Percentiles rank a stretch among this genome's conserved stretches.
Evolutionary conservation across 169 alveolate species (phyloP).

Genomic region (Neospora caninum): DNA sequence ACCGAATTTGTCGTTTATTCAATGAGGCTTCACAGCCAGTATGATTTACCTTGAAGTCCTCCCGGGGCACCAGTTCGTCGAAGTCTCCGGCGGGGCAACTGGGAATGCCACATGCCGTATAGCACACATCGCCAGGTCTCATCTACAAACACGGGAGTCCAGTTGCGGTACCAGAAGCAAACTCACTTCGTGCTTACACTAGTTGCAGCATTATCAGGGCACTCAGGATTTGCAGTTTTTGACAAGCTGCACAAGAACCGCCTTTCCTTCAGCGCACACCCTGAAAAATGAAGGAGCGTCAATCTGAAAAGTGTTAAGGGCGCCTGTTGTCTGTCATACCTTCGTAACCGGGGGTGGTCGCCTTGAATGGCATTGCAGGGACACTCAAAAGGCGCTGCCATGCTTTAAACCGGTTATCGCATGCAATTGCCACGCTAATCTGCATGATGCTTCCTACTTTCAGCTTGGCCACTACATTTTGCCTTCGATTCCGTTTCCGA

Average conservation of each 20-base stretch:
- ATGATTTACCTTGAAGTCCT: not conserved
- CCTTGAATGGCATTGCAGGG: slow-evolving; percentile 9
- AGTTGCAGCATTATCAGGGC: not conserved
- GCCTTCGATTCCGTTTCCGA: not conserved
- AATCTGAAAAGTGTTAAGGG: not conserved
- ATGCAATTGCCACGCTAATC: not conserved
- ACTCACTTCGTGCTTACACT: not conserved
- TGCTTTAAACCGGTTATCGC: not conserved
- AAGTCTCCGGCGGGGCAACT: slow-evolving; percentile 32
- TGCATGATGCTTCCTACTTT: not conserved
- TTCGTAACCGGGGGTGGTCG: not conserved
- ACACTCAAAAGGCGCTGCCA: not conserved
- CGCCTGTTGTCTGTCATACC: not conserved
- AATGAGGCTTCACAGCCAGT: not conserved
- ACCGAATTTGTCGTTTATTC: not conserved
- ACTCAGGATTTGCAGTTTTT: not conserved
- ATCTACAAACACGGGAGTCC: not conserved
- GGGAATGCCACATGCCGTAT: slow-evolving; percentile 34
- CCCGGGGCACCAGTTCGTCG: slow-evolving; percentile 6
- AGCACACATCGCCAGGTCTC: slow-evolving; percentile 19
- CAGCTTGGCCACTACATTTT: slow-evolving; percentile 14
- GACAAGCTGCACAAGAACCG: slow-evolving; percentile 7
- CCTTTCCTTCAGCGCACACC: not conserved
- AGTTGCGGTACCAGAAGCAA: not conserved
- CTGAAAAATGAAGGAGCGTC: not conserved